Conservation (phyloP, 495 filamentous ascomycete genomes). For the Lophiostoma macrostomum region DNA sequence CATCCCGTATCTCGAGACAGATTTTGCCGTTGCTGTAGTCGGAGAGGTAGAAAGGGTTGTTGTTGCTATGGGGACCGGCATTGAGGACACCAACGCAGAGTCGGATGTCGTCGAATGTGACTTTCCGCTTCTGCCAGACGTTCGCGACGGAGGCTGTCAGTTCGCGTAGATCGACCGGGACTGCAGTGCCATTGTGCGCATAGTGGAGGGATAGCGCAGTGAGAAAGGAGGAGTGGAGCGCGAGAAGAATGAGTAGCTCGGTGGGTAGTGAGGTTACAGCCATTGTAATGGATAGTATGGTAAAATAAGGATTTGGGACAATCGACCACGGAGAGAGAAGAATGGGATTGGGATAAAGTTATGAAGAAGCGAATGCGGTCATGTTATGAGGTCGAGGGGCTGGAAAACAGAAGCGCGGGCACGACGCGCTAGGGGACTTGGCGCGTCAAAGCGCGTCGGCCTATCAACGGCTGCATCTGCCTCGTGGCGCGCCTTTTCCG, state of each 20-base stretch:
- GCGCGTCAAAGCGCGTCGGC: slow-evolving; percentile 19
- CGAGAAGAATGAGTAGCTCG: slow-evolving; percentile 55
- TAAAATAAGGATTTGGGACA: slow-evolving; percentile 4
- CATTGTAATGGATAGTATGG: slow-evolving; percentile 17
- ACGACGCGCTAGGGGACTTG: neutral
- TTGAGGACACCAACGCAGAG: slow-evolving; percentile 51
- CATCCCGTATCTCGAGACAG: slow-evolving; percentile 43
- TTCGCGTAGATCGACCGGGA: slow-evolving; percentile 56
- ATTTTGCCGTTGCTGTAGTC: slow-evolving; percentile 59
- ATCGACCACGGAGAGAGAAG: slow-evolving; percentile 12
- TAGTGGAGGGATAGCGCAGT: slow-evolving; percentile 57
- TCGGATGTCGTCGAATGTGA: slow-evolving; percentile 56
- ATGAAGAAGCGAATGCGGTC: neutral
- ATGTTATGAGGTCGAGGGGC: slow-evolving; percentile 21
- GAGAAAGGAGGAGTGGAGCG: slow-evolving; percentile 56
- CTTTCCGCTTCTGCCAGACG: slow-evolving; percentile 59
- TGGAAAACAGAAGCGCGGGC: slow-evolving; percentile 7
- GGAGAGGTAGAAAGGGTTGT: slow-evolving; percentile 47
- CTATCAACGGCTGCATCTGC: neutral
- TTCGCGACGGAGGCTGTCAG: slow-evolving; percentile 55
- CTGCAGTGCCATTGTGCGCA: slow-evolving; percentile 61
- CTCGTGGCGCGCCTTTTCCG: neutral
- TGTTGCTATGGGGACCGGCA: slow-evolving; percentile 20
- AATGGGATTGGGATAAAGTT: slow-evolving; percentile 19
- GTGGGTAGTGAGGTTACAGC: slow-evolving; percentile 42